Evolutionary conservation across 2,329 filamentous ascomycete genomes (phyloP), one percentile per base, ranked within the genome.

Genomic region (Mycogone perniciosa): DNA sequence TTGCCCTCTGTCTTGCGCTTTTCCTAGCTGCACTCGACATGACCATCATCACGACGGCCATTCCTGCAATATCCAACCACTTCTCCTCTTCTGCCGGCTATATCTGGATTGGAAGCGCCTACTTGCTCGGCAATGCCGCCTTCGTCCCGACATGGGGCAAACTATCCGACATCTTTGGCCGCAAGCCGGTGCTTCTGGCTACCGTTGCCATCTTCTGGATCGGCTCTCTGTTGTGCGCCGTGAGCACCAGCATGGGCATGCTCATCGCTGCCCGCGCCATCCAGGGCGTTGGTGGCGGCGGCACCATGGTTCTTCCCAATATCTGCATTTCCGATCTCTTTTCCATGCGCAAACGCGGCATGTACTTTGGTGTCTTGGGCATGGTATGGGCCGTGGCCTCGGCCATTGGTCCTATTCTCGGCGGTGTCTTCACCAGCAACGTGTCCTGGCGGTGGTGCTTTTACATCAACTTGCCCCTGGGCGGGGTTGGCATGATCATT

Each of bases 41-140:
- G 46, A 85, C 82, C 31, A 84, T 86, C 61, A 73, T 88, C 57
- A 77, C 84, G 8, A 86, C 84, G 0, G 81, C 84, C 5, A 73
- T 86, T 5, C 84, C 85, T 0, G 82, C 81, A 10, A 87, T 88
- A 56, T 75, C 80, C 5, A 67, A 68, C 33, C 74, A 86, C 53
- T 79, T 91, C 54, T 62, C 81, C 41, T 86, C 85, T 5, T 80
- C 80, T 3, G 72, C 79, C 11, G 86, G 86, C 27, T 91, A 90
- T 67, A 79, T 84, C 46, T 91, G 87, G 88, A 84, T 92, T 54
- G 87, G 87, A 10, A 82, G 79, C 35, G 81, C 86, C 3, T 92
- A 87, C 61, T 73, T 89, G 6, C 78, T 91, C 8, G 85, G 82
- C 50, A 85, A 82, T 62, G 82, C 85, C 1, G 79, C 74, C 64